Evolutionary conservation across 805 yeast species (phyloP), one percentile per base, ranked within the genome.

Genomic region (Groenewaldozyma salmanticensis): DNA sequence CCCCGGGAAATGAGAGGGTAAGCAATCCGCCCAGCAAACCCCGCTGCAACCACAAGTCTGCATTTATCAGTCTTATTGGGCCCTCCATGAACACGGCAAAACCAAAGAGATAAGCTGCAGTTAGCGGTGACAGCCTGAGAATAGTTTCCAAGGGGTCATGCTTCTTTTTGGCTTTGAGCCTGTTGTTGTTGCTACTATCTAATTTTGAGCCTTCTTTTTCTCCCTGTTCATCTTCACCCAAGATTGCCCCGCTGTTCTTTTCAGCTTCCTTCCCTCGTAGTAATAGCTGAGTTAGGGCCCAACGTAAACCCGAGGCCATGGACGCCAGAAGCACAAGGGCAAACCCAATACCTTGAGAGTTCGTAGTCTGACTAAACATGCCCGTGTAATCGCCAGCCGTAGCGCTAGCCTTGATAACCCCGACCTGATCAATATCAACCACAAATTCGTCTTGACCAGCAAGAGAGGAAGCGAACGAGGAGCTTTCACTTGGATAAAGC

Each of bases 241-340:
- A n/a, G n/a, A n/a, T n/a, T n/a, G n/a, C n/a, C n/a, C n/a, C n/a
- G n/a, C n/a, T 39, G 20, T 41, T 37, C 11, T 42, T 27, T 2
- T 33, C 22, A 18, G 33, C 31, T 35, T 24, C 32, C 22, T 16
- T 39, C 15, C 42, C 36, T 24, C 17, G 31, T 38, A 92, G 64
- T 27, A 90, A 68, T 18, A 92, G 59, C 56, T 92, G 97, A 1
- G 97, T 87, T 46, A 88, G 74, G 1, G 95, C 90, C 98, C 98
- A 92, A 48, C 98, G 72, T 39, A 92, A 65, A 0, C 98, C 98
- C 13, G 92, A 79, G 64, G 86, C 72, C 57, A 81, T 71, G 2
- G 94, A 76, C 3, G 95, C 88, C 1, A 73, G 63, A 21, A 92
- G 62, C 1, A 90, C 96, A 21, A 87, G 63, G 1, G 76, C 40